A percentile compares a stretch with the other conserved stretches of the same genome.
phyloP scores from a whole-genome alignment of 352 stramenopile species.

The Globisporangium cylindrosporum region DNA sequence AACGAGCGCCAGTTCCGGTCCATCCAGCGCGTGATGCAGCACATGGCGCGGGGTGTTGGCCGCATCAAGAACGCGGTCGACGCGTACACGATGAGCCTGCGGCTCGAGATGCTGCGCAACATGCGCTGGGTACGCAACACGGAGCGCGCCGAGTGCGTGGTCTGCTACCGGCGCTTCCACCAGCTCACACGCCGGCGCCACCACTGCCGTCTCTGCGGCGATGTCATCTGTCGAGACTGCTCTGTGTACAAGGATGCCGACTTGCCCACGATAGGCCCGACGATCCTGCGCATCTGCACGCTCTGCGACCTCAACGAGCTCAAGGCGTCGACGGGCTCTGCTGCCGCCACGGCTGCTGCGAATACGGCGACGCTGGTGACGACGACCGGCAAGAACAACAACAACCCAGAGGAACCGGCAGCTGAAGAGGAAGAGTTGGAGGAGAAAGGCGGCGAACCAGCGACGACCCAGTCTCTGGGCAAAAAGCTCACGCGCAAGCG shows the following conservation, averaged over 20 bases:
- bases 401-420: neutral
- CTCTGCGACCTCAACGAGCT: conserved; percentile 40
- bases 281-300: conserved; percentile 63
- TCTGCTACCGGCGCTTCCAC: conserved; percentile 69
- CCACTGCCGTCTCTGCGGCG: conserved; percentile 73
- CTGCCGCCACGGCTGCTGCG: conserved; percentile 10
- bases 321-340: conserved; percentile 16
- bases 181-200: conserved; percentile 61
- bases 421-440: neutral
- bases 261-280: conserved; percentile 60
- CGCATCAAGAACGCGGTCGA: conserved; percentile 57
- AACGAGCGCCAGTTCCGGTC: conserved; percentile 64
- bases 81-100: conserved; percentile 55
- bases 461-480: neutral
- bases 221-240: conserved; percentile 75
- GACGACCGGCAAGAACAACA: neutral
- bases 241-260: conserved; percentile 70
- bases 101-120: conserved; percentile 48
- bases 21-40: conserved; percentile 49
- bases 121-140: conserved; percentile 61
- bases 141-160: conserved; percentile 46
- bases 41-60: conserved; percentile 54
- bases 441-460: neutral
- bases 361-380: neutral
- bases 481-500: conserved; percentile 15